Evolutionary conservation across 2,329 filamentous ascomycete species (phyloP).

Genomic region (Colletotrichum spinosum): DNA sequence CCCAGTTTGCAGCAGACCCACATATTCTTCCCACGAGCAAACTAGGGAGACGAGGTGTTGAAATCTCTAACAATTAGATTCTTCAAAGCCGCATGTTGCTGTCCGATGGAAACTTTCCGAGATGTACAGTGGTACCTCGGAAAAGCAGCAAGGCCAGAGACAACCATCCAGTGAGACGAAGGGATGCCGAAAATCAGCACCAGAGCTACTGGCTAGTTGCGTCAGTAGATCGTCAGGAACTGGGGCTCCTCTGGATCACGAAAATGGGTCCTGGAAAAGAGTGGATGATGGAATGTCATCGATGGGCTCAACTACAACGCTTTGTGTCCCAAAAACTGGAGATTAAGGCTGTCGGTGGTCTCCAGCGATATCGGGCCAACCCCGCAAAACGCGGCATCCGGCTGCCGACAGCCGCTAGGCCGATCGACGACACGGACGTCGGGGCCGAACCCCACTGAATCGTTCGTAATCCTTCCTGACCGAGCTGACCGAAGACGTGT

Average conservation of each 20-base stretch:
- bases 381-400: conserved; percentile 29
- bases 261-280: conserved; percentile 21
- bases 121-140: too few relatives aligned
- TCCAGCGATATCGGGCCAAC: conserved; percentile 33
- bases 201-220: conserved; percentile 26
- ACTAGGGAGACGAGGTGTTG: too few relatives aligned
- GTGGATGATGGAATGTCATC: conserved; percentile 30
- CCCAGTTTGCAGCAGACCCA: too few relatives aligned
- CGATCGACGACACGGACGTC: conserved; percentile 33
- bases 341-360: conserved; percentile 33
- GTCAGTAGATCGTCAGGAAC: conserved; percentile 32
- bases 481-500: conserved; percentile 29
- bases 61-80: not conserved
- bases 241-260: conserved; percentile 10
- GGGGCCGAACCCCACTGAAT: conserved; percentile 23
- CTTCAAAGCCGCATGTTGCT: not conserved
- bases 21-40: too few relatives aligned
- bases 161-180: not conserved
- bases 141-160: too few relatives aligned
- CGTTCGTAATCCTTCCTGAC: conserved; percentile 2
- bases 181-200: conserved; percentile 1
- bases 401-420: conserved; percentile 32
- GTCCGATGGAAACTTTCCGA: too few relatives aligned
- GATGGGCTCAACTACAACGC: conserved; percentile 17
- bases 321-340: conserved; percentile 20